Conservation (phyloP, 2,329 filamentous ascomycete genomes). For the Ceratocystis colombiana region DNA sequence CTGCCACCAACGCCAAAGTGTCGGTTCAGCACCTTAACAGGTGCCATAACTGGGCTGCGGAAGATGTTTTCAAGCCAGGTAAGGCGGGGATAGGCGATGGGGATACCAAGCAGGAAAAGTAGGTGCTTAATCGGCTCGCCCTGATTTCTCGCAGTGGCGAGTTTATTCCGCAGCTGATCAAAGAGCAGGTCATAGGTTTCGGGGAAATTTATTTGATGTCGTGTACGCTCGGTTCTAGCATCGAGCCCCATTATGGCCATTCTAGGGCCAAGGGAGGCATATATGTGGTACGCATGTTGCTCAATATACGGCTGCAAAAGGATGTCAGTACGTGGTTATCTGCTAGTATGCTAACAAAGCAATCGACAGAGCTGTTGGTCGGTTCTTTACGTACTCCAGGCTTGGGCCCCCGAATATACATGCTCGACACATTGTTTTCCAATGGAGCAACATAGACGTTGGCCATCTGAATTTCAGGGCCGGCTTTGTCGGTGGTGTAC, state of each 20-base stretch:
- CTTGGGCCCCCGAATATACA: slow-evolving; percentile 64
- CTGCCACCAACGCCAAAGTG: slow-evolving; percentile 76
- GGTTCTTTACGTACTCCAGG: slow-evolving; percentile 54
- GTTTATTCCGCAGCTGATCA: slow-evolving; percentile 60
- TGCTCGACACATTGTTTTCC: slow-evolving; percentile 52
- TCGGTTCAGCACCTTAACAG: slow-evolving; percentile 80
- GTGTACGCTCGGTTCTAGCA: slow-evolving; percentile 85
- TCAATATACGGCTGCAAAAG: slow-evolving; percentile 67
- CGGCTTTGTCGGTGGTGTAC: slow-evolving; percentile 58
- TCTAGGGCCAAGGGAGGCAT: slow-evolving; percentile 69
- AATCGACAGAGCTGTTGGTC: no score
- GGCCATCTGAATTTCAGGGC: slow-evolving; percentile 48
- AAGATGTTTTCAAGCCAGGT: slow-evolving; percentile 97
- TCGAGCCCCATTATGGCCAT: slow-evolving; percentile 83
- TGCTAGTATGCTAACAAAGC: slow-evolving; percentile 31
- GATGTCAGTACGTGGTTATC: not conserved
- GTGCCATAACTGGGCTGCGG: slow-evolving; percentile 73
- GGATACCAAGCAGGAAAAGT: slow-evolving; percentile 77
- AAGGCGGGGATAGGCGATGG: slow-evolving; percentile 77
- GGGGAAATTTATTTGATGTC: slow-evolving; percentile 89
- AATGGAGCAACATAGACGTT: slow-evolving; percentile 58
- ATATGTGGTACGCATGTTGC: slow-evolving; percentile 77
- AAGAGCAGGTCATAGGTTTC: slow-evolving; percentile 83
- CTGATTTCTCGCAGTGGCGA: slow-evolving; percentile 53
- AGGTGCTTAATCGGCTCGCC: slow-evolving; percentile 79